A percentile compares a stretch with the other conserved stretches of the same genome.
Conservation (phyloP, 208 protist species). For the Acanthamoeba royreba region DNA sequence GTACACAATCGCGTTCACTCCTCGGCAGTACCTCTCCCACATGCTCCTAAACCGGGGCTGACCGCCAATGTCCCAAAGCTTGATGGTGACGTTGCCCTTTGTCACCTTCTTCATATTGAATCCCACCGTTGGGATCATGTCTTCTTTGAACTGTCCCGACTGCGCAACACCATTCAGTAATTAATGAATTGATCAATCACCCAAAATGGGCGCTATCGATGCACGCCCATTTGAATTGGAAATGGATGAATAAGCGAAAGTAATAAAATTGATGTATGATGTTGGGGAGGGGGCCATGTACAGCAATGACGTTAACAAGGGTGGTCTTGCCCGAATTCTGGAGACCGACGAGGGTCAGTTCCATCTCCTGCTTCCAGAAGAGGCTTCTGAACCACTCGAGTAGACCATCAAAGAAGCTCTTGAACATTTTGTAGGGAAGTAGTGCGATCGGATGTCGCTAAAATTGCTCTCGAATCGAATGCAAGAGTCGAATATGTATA, state of each 20-base stretch:
- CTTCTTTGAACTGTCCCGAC: constrained; percentile 75
- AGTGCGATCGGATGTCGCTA: not conserved
- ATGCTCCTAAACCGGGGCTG: constrained; percentile 87
- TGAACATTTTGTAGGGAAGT: constrained; percentile 49
- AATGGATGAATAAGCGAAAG: not conserved
- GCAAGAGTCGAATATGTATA: too few species aligned
- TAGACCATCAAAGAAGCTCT: constrained; percentile 63
- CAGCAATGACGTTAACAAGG: constrained; percentile 86
- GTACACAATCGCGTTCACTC: constrained; percentile 89
- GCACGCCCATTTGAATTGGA: not conserved
- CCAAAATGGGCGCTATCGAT: not conserved
- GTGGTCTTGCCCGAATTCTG: constrained; percentile 91
- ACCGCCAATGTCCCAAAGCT: constrained; percentile 92
- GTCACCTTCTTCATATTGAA: constrained; percentile 91
- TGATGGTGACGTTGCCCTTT: constrained; percentile 89
- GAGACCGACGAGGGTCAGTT: constrained; percentile 90
- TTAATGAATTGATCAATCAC: not conserved
- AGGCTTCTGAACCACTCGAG: constrained; percentile 72
- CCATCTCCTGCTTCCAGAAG: constrained; percentile 94
- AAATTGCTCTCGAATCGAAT: not conserved
- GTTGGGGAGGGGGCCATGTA: constrained; percentile 41
- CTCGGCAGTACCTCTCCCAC: constrained; percentile 91
- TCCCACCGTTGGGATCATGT: constrained; percentile 92
- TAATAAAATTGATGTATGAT: not conserved
- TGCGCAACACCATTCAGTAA: too few species aligned